Base-by-base conservation (phyloP, 106 monocot species). In the Gastrodia elata region DNA sequence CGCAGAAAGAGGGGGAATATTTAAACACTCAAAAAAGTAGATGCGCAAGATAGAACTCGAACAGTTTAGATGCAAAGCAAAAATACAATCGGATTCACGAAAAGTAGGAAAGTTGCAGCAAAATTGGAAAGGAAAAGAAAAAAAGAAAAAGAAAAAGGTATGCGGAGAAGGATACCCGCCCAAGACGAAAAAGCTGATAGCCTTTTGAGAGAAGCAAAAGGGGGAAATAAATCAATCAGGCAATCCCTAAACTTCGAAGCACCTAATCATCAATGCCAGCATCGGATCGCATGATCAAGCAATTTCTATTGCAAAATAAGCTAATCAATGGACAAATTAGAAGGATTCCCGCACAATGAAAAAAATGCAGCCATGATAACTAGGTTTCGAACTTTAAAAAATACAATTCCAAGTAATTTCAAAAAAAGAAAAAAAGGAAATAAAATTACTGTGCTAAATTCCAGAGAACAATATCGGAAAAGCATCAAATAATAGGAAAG, bases 381-480 rank as follows among this genome's bases (percentile, higher is more conserved):
- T 67, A 67, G 67, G 37, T 67, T 67, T 67, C 56, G 6, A 22
- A 15, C 56, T 2, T 57, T n/a, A 57, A 57, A n/a, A 52, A 67
- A 38, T 67, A 15, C 37, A 35, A 18, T 37, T 67, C 38, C 61
- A 9, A 61, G n/a, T n/a, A n/a, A 61, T 28, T 2, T 9, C 30
- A 33, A 9, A 27, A 32, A 6, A 18, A 20, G 8, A 67, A 20
- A 37, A 27, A 67, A 18, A 38, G 37, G 13, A 67, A n/a, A n/a
- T n/a, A n/a, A n/a, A n/a, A n/a, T n/a, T n/a, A n/a, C n/a, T n/a
- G n/a, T n/a, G n/a, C n/a, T n/a, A n/a, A n/a, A 20, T 20, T 20
- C 37, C 67, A 67, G 34, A 7, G 18, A 67, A 37, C 37, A 8
- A 67, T 0, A 67, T 67, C 36, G 37, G 37, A 37, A 37, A 67